Conservation (phyloP, 2,329 filamentous ascomycete species). For the Cordyceps militaris region DNA sequence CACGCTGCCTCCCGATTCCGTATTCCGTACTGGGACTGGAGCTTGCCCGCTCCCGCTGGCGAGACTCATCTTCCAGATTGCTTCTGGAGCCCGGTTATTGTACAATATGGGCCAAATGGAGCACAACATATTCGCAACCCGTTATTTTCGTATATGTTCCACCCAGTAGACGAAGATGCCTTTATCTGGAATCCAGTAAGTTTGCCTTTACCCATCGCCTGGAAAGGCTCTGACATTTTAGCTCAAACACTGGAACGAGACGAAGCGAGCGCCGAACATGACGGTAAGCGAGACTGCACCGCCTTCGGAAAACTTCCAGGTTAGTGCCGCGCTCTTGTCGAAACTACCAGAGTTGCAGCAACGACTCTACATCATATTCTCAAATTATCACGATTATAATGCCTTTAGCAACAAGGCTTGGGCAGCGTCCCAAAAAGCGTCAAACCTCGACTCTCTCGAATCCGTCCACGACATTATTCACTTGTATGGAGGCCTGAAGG, state of each 20-base stretch:
- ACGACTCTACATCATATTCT: conserved; percentile 60
- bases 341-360: conserved; percentile 50
- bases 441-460: conserved; percentile 57
- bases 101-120: conserved; percentile 50
- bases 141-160: conserved; percentile 53
- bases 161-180: conserved; percentile 50
- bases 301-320: conserved; percentile 51
- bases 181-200: conserved; percentile 55
- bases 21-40: conserved; percentile 56
- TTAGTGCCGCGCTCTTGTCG: conserved; percentile 38
- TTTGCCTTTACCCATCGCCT: conserved; percentile 8
- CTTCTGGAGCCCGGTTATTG: conserved; percentile 42
- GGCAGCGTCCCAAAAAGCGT: conserved; percentile 39
- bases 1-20: conserved; percentile 44
- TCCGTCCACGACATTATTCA: conserved; percentile 59
- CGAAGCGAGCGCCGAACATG: conserved; percentile 47
- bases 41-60: conserved; percentile 39
- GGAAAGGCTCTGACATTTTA: conserved; percentile 21
- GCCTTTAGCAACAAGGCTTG: conserved; percentile 64
- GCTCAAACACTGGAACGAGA: conserved; percentile 54
- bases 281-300: conserved; percentile 23
- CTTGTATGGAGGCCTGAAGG: conserved; percentile 49
- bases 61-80: conserved; percentile 39
- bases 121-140: conserved; percentile 53
- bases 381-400: conserved; percentile 60